Evolutionary conservation across 164 flowering plant species (phyloP), one percentile per base, ranked within the genome.

Genomic region (Protea cynaroides): DNA sequence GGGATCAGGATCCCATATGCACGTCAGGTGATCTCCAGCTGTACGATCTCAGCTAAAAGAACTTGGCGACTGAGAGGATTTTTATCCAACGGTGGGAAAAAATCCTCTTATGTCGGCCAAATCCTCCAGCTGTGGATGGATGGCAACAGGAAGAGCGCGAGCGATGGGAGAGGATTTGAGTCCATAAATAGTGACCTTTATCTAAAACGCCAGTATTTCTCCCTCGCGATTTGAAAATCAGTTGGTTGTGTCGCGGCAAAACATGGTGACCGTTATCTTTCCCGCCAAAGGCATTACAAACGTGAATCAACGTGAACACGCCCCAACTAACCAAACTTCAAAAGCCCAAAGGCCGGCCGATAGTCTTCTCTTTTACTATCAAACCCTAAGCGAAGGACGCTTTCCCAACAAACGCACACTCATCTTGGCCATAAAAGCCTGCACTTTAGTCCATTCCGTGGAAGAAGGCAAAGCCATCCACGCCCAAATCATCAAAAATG

Each of bases 391-490:
- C 50, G 56, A 56, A 22, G 56, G 56, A 25, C 65, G 46, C 57
- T 29, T 47, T 10, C 66, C 71, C 17, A 14, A 23, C 25, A 56
- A 62, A 36, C 1, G 7, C 43, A 47, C 23, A 13, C 25, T 62
- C 55, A 61, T 34, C 47, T 49, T 18, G 12, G 62, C 40, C 18
- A 53, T 61, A 7, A 68, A 68, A 62, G 54, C 71, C 10, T 68
- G 65, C 25, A 22, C 65, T 4, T 19, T 14, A 11, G 43, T 55
- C 54, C 63, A 46, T 2, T 65, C 64, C 4, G 14, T 61, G 18
- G 15, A 11, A 25, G 56, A 54, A 55, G 71, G 71, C 61, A 29
- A 24, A 43, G 47, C 54, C 34, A 56, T 68, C 21, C 71, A 68
- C 25, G 71, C 65, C 46, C 71, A 61, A 23, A 62, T 62, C 44